A percentile compares a stretch with the other conserved stretches of the same genome.
These are phyloP conservation scores for Globisporangium spinosum DNA, from an alignment of 352 stramenopile species.

Conservation along the genomic window DNA sequence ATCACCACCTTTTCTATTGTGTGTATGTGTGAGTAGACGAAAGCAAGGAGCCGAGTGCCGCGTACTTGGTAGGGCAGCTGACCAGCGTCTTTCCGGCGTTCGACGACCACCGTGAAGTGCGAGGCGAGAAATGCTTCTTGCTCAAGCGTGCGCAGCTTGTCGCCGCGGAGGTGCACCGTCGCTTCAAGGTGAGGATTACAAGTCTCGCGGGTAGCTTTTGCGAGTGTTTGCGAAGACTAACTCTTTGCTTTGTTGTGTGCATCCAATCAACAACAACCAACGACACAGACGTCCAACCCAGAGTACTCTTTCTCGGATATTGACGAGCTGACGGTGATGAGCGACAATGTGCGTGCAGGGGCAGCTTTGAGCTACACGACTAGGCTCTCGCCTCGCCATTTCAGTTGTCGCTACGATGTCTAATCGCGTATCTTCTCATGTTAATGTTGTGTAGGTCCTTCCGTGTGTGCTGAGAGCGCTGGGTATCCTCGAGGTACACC, in stretches of 20 bases:
- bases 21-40: slow-evolving; percentile 7
- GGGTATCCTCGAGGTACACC: slow-evolving; percentile 60
- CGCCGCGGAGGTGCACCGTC: slow-evolving; percentile 47
- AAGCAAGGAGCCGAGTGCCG: slow-evolving; percentile 33
- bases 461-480: slow-evolving; percentile 70
- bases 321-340: slow-evolving; percentile 53
- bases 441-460: slow-evolving; percentile 38
- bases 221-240: not conserved
- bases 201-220: not conserved
- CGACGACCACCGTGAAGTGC: slow-evolving; percentile 52
- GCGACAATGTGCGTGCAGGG: slow-evolving; percentile 50
- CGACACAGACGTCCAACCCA: slow-evolving; percentile 36
- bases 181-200: slow-evolving; percentile 48
- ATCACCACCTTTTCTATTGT: not conserved
- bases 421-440: not conserved
- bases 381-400: not conserved
- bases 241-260: not conserved
- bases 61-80: slow-evolving; percentile 49
- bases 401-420: not conserved
- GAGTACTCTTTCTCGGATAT: slow-evolving; percentile 61
- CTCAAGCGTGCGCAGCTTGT: slow-evolving; percentile 73
- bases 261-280: not conserved
- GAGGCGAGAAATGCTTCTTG: slow-evolving; percentile 50
- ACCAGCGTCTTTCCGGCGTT: slow-evolving; percentile 65
- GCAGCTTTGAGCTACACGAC: not conserved